Base-by-base conservation (phyloP, 805 yeast genomes). In the Saturnispora diversa region DNA sequence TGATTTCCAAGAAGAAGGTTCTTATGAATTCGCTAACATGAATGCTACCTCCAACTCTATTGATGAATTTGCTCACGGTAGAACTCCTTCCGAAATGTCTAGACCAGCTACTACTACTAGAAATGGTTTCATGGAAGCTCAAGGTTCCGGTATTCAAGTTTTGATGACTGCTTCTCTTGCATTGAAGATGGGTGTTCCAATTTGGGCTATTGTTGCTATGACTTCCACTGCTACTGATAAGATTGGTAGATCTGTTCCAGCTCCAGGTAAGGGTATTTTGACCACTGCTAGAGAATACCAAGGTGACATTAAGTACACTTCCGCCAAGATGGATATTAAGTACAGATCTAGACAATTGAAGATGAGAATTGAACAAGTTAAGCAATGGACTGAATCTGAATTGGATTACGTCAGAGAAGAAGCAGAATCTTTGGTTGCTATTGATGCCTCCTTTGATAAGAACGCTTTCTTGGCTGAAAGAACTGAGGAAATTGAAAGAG, bases 201-300 rank as follows among this genome's bases (percentile, higher is more conserved):
- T 92, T 56, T 85, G 94, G 56, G 98, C 96, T 66, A 78, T 92
- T 48, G 73, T 88, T 54, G 98, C 94, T 41, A 68, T 88, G 75
- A 75, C 96, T 43, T 90, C 96, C 42, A 94, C 97, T 57, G 98
- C 98, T 39, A 77, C 95, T 46, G 99, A 92, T 66, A 94, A 88
- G 79, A 90, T 90, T 63, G 97, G 97, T 61, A 83, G 97, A 70
- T 88, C 97, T 37, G 90, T 92, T 51, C 99, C 99, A 51, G 98
- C 98, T 60, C 99, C 99, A 68, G 99, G 99, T 64, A 86, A 90
- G 71, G 99, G 99, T 81, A 84, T 92, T 52, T 75, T 92, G 72
- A 92, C 98, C 46, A 86, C 95, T 59, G 98, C 98, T 44, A 81
- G 94, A 59, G 98, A 94, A 70, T 77, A 80, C 59, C 90, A 81